These are phyloP conservation scores for Alternaria ethzedia DNA, from an alignment of 2,329 filamentous ascomycete genomes.

Conservation along the genomic window DNA sequence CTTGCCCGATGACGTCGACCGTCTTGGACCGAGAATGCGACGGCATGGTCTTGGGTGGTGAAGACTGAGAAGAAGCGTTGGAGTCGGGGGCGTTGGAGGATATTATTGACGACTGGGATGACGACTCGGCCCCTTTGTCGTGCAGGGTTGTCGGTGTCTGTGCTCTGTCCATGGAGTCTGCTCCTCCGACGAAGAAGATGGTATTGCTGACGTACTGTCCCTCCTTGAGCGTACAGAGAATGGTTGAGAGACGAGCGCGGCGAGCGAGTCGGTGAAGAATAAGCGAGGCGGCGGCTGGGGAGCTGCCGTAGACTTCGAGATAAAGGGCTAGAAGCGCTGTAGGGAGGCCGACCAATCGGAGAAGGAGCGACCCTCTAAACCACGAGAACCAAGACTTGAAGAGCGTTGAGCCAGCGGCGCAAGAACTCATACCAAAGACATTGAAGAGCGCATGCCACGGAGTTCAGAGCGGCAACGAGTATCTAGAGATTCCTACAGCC, in stretches of 20 bases:
- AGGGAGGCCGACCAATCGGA: constrained; percentile 37
- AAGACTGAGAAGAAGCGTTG: constrained; percentile 17
- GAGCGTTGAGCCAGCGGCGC: constrained; percentile 31
- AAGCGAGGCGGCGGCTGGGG: constrained; percentile 38
- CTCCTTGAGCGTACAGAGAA: constrained; percentile 30
- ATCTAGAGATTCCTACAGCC: constrained; percentile 14
- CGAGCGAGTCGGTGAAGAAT: constrained; percentile 45
- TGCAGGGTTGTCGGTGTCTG: constrained; percentile 38
- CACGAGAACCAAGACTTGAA: constrained; percentile 41
- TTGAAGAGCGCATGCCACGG: constrained; percentile 37
- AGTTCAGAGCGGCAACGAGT: constrained; percentile 12
- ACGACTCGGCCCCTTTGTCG: constrained; percentile 27
- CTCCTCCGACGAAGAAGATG: constrained; percentile 25
- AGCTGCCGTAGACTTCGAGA: constrained; percentile 38
- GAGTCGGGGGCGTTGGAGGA: constrained; percentile 19
- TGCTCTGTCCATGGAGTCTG: constrained; percentile 40
- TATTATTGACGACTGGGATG: constrained; percentile 19
- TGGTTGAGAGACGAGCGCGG: constrained; percentile 33
- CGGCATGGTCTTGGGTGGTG: constrained; percentile 22
- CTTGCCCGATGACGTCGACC: constrained; percentile 42
- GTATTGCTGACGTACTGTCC: constrained; percentile 29
- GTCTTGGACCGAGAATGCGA: constrained; percentile 44
- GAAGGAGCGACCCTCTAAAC: constrained; percentile 29
- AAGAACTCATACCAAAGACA: constrained; percentile 42
- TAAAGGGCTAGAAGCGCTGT: constrained; percentile 38